Conservation (phyloP, 2,329 filamentous ascomycete species). For the Diaporthe ilicicola region DNA sequence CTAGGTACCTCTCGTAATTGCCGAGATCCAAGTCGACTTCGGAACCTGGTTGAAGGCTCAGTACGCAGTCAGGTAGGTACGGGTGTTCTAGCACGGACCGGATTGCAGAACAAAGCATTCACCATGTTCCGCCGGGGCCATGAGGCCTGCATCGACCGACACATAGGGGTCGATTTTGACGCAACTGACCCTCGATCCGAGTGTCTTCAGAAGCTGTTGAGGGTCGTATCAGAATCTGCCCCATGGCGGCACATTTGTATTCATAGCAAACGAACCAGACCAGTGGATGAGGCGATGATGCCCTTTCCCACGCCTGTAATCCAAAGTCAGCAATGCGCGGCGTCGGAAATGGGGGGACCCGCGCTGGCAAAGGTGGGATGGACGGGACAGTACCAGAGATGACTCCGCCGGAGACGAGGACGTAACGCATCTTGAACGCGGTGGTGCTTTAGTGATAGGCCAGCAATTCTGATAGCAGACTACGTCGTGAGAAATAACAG, state of each 20-base stretch:
- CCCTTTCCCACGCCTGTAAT: constrained; percentile 34
- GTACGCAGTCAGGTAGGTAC: not conserved
- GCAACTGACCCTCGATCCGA: constrained; percentile 76
- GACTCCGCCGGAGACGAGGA: constrained; percentile 34
- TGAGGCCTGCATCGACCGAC: constrained; percentile 47
- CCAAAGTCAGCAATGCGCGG: constrained; percentile 18
- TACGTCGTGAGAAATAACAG: not conserved
- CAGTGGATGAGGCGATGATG: constrained; percentile 33
- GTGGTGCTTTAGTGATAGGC: not conserved
- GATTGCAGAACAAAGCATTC: constrained; percentile 83
- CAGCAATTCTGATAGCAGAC: not conserved
- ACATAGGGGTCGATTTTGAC: constrained; percentile 62
- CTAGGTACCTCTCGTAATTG: constrained; percentile 75
- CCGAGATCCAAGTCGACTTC: constrained; percentile 63
- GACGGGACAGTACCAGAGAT: constrained; percentile 32
- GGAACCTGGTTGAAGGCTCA: constrained; percentile 33
- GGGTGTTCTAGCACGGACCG: constrained; percentile 12
- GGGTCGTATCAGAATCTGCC: constrained; percentile 22
- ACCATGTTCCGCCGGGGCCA: constrained; percentile 68
- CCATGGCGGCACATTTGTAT: not conserved
- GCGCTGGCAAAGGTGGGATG: constrained; percentile 5
- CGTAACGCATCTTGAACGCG: constrained; percentile 34
- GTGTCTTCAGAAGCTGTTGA: constrained; percentile 75
- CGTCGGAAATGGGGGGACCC: not conserved
- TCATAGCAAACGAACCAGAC: constrained; percentile 27